A percentile compares a stretch with the other conserved stretches of the same genome.
phyloP scores from a whole-genome alignment of 768 basidiomycete species.

The Xanthoconium stramineum region DNA sequence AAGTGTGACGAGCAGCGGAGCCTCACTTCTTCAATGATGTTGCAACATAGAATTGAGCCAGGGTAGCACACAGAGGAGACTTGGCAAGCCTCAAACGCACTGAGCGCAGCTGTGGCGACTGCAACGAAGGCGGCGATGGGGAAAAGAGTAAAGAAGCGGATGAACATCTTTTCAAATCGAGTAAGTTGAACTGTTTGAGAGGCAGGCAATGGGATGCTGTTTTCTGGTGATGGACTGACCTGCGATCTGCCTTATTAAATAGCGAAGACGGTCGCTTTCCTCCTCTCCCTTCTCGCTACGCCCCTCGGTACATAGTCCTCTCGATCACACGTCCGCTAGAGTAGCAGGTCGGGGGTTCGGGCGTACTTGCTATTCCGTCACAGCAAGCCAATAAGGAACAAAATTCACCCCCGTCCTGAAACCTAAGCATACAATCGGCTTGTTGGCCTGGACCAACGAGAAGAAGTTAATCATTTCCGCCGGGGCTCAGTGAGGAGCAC shows the following conservation, averaged over 20 bases:
- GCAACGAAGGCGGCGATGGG: conserved; percentile 10
- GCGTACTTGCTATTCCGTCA: neutral
- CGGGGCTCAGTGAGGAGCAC: no score
- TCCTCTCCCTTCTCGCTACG: neutral
- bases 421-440: neutral
- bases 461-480: no score
- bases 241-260: conserved; percentile 7
- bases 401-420: neutral
- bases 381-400: neutral
- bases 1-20: neutral
- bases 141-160: conserved; percentile 2
- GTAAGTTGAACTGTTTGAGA: neutral
- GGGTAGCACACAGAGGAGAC: conserved; percentile 2
- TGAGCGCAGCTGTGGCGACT: neutral
- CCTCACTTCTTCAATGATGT: neutral
- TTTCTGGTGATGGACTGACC: neutral
- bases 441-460: no score
- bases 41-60: conserved; percentile 7
- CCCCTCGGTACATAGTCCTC: neutral
- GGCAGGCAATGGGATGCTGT: neutral
- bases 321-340: neutral
- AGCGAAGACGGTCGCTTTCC: no score
- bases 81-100: no score
- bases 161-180: conserved; percentile 3
- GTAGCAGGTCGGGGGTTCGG: no score